These are phyloP conservation scores for Cytospora chrysosperma DNA, from an alignment of 2,329 filamentous ascomycete genomes.

Conservation along the genomic window DNA sequence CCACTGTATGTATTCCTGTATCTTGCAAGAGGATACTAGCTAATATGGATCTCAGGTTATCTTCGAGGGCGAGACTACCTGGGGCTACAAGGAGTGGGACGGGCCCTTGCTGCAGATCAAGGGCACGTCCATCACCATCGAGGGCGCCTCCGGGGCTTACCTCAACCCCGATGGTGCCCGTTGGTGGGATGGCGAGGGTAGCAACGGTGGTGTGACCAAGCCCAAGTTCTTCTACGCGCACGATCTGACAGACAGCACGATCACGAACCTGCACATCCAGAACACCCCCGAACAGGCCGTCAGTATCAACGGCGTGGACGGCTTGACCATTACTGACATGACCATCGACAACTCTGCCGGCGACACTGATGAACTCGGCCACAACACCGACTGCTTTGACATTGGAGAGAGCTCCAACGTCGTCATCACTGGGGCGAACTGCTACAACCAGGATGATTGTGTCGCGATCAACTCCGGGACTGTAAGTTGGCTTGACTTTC, in stretches of 20 bases:
- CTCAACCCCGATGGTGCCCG: constrained; percentile 55
- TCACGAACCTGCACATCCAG: constrained; percentile 49
- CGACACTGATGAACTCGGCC: constrained; percentile 37
- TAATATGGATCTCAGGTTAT: constrained; percentile 42
- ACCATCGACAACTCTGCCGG: constrained; percentile 60
- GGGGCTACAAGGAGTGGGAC: constrained; percentile 63
- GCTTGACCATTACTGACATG: constrained; percentile 47
- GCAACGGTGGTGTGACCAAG: constrained; percentile 60
- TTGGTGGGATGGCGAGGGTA: constrained; percentile 61
- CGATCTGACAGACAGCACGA: constrained; percentile 47
- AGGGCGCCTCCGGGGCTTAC: constrained; percentile 48
- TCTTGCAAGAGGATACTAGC: background rate
- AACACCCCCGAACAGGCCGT: constrained; percentile 56
- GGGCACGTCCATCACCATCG: constrained; percentile 54
- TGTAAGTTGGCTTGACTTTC: background rate
- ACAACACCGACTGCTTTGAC: constrained; percentile 57
- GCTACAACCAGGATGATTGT: constrained; percentile 61
- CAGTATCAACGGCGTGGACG: constrained; percentile 41
- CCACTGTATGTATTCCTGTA: constrained; percentile 35
- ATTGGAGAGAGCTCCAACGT: constrained; percentile 47
- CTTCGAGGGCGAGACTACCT: constrained; percentile 64
- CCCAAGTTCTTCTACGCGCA: constrained; percentile 61
- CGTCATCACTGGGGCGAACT: constrained; percentile 49
- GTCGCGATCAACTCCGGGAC: constrained; percentile 57
- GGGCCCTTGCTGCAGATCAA: constrained; percentile 62